A percentile compares a stretch with the other conserved stretches of the same genome.
phyloP scores from a whole-genome alignment of 148 eudicot species.

The Arbutus unedo region DNA sequence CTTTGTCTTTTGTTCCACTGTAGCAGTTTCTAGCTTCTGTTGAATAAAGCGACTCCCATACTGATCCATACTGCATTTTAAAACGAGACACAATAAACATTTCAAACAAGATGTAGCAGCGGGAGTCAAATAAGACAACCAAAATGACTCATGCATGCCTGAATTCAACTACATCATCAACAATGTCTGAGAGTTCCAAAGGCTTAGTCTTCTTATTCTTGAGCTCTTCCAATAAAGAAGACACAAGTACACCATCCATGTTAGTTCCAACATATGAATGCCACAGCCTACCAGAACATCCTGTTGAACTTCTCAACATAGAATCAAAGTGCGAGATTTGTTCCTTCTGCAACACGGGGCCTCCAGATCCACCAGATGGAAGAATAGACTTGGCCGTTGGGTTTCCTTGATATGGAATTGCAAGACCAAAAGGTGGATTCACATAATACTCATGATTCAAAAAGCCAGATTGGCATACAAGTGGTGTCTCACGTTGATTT shows the following conservation, averaged over 20 bases:
- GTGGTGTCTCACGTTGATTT: slow-evolving; percentile 27
- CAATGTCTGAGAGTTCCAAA: slow-evolving; percentile 50
- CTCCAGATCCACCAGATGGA: slow-evolving; percentile 21
- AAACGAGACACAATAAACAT: slow-evolving; percentile 3
- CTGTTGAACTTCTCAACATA: slow-evolving; percentile 20
- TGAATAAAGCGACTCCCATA: slow-evolving; percentile 76
- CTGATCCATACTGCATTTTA: slow-evolving; percentile 51
- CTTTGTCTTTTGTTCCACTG: slow-evolving; percentile 46
- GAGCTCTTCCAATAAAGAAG: slow-evolving; percentile 45
- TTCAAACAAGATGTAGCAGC: slow-evolving; percentile 2
- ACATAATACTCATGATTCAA: slow-evolving; percentile 28
- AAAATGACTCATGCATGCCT: slow-evolving; percentile 30
- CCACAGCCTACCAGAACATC: slow-evolving; percentile 26
- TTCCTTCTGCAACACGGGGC: slow-evolving; percentile 26
- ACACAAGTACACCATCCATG: slow-evolving; percentile 30
- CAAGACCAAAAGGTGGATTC: slow-evolving; percentile 25
- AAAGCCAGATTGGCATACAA: slow-evolving; percentile 24
- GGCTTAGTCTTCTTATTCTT: slow-evolving; percentile 48
- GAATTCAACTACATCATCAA: slow-evolving; percentile 55
- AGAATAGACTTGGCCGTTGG: slow-evolving; percentile 22
- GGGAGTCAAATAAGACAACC: slow-evolving; percentile 3
- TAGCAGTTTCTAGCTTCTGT: slow-evolving; percentile 59
- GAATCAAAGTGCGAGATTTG: slow-evolving; percentile 20
- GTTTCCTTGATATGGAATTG: slow-evolving; percentile 32
- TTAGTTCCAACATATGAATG: slow-evolving; percentile 25